Evolutionary conservation across 148 eudicot species (phyloP), one percentile per base, ranked within the genome.

Genomic region (Limonium bicolor): DNA sequence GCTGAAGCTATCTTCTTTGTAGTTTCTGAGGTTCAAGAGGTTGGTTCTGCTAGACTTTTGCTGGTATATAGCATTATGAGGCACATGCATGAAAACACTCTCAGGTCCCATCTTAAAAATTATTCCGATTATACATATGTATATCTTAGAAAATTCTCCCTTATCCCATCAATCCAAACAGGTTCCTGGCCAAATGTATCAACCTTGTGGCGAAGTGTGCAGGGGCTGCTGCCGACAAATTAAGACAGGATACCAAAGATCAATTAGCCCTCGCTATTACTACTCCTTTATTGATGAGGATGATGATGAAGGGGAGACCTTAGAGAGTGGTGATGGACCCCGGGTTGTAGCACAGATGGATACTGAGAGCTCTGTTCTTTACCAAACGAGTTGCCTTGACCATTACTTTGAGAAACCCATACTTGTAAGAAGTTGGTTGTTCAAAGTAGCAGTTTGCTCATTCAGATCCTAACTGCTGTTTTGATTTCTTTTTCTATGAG

Each of bases 271-370:
- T 13, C 63, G 48, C 12, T 70, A 63, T 53, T 72, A 63, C 51
- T 60, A 66, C 48, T 66, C 79, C 16, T 60, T 54, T 24, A 22
- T 59, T 3, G 62, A 60, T 44, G 33, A 28, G n/a, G n/a, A n/a
- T n/a, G 59, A 67, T 58, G 56, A 32, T 29, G 53, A 13, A 31
- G 63, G 45, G 47, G 29, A 21, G 18, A 31, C 38, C 13, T 30
- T 41, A 30, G 62, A 14, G 42, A n/a, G n/a, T n/a, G n/a, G n/a
- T n/a, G n/a, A n/a, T n/a, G 65, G 42, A 56, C 59, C 73, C 50
- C 73, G 43, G 21, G 43, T 71, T 49, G 68, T 76, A 2, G 77
- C 53, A 28, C 82, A 71, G 50, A 71, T 76, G 82, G 82, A 76
- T 63, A 76, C 82, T 0, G 74, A 76, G 63, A 61, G 64, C 41